A percentile compares a stretch with the other conserved stretches of the same genome.
These are phyloP conservation scores for Bruguiera sexangula DNA, from an alignment of 345 rosid genomes.

Conservation along the genomic window DNA sequence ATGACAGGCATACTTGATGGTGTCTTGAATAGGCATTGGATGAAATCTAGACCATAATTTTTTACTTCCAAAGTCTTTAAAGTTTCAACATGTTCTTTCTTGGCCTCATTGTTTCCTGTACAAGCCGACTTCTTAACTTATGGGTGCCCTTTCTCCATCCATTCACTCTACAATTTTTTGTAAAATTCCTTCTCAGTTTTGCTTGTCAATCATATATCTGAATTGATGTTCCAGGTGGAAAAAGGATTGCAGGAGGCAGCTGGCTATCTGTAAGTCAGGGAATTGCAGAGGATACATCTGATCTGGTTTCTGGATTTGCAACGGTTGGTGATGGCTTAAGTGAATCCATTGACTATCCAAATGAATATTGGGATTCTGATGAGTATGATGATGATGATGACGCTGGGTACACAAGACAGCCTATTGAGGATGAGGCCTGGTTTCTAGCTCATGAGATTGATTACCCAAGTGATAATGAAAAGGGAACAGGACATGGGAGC, in stretches of 20 bases:
- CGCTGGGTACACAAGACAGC: constrained; percentile 95
- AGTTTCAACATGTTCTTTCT: too few relatives aligned
- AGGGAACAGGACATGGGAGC: constrained; percentile 77
- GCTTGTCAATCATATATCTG: constrained; percentile 6
- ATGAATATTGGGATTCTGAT: constrained; percentile 99
- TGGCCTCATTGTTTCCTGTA: too few relatives aligned
- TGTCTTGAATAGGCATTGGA: too few relatives aligned
- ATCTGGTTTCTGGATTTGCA: constrained; percentile 97
- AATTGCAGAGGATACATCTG: constrained; percentile 92
- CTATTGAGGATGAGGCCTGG: constrained; percentile 98
- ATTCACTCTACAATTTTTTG: too few relatives aligned
- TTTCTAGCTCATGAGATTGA: constrained; percentile 98
- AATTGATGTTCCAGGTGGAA: constrained; percentile 59
- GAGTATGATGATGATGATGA: constrained; percentile 97
- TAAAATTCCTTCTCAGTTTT: neutral
- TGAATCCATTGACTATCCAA: constrained; percentile 85
- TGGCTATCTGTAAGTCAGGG: constrained; percentile 99
- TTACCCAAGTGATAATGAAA: constrained; percentile 97
- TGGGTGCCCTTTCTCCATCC: too few relatives aligned
- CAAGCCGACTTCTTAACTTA: too few relatives aligned
- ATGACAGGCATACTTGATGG: too few relatives aligned
- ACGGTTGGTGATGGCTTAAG: constrained; percentile 94
- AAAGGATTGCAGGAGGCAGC: constrained; percentile 78
- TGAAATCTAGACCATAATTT: too few relatives aligned
- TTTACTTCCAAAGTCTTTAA: too few relatives aligned